Evolutionary conservation across 2,329 filamentous ascomycete species (phyloP).

Genomic region (Trichoderma sp.): DNA sequence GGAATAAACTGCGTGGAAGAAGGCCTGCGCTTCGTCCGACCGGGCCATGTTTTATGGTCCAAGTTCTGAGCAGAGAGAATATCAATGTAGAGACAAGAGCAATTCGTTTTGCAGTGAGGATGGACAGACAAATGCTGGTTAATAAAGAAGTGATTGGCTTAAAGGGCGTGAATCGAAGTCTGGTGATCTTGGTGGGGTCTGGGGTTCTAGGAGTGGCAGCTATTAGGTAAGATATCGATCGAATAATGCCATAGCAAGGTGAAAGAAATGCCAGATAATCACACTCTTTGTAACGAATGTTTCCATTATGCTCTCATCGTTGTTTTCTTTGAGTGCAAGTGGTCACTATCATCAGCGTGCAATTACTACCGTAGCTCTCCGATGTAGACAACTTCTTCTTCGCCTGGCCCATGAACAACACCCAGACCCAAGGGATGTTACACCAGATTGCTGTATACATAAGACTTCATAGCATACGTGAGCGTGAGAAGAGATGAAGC

Average conservation of each 20-base stretch:
- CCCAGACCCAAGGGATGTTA: no score
- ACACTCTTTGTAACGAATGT: no score
- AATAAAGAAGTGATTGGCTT: background rate
- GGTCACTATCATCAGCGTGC: background rate
- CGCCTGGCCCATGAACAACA: no score
- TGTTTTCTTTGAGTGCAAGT: background rate
- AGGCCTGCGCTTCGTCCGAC: slow-evolving; percentile 73
- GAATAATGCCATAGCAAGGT: no score
- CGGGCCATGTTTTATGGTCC: slow-evolving; percentile 55
- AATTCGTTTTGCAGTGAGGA: background rate
- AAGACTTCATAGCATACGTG: background rate
- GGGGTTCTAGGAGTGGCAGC: no score
- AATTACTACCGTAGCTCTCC: background rate
- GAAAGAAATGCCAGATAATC: no score
- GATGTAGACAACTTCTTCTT: background rate
- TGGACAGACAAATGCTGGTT: background rate
- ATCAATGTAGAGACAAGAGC: background rate
- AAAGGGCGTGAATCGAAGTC: background rate
- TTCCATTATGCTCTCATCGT: no score
- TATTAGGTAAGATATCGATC: no score
- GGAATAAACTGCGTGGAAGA: slow-evolving; percentile 76
- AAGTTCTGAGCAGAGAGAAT: background rate
- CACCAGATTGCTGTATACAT: no score
- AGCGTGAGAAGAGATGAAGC: background rate
- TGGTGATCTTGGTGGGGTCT: no score